Evolutionary conservation across 2,329 filamentous ascomycete genomes (phyloP).

Genomic region (Fusarium falciforme): DNA sequence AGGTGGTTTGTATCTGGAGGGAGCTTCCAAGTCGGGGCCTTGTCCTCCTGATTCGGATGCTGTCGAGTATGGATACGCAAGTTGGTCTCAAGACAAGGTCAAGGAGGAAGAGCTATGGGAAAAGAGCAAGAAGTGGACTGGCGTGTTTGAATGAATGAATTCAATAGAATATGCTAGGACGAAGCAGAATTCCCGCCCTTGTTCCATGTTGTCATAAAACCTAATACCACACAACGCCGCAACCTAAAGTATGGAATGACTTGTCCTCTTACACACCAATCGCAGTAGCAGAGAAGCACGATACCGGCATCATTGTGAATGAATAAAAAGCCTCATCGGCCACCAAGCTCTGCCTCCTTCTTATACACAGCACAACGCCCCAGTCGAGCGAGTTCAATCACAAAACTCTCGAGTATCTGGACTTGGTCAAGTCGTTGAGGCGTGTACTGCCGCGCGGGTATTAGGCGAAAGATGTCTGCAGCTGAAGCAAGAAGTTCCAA

Average conservation of each 20-base stretch:
- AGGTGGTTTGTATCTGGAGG: background rate
- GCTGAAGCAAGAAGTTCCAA: background rate
- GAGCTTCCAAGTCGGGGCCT: background rate
- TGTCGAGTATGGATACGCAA: background rate
- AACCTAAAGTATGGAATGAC: background rate
- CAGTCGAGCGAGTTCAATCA: background rate
- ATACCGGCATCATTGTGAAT: background rate
- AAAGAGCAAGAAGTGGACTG: background rate
- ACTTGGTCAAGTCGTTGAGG: background rate
- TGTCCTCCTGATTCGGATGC: background rate
- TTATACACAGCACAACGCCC: background rate
- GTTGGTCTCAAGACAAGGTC: background rate
- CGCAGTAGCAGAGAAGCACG: background rate
- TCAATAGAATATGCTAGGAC: background rate
- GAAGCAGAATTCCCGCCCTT: background rate
- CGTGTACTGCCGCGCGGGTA: background rate
- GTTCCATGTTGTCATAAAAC: background rate
- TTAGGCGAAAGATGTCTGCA: background rate
- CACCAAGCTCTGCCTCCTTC: background rate
- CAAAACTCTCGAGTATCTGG: background rate
- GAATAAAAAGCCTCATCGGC: background rate
- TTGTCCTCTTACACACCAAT: background rate
- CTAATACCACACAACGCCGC: background rate
- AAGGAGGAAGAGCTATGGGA: background rate
- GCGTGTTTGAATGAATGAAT: background rate